phyloP scores from a whole-genome alignment of 116 monocot species.

The Posidonia oceanica region DNA sequence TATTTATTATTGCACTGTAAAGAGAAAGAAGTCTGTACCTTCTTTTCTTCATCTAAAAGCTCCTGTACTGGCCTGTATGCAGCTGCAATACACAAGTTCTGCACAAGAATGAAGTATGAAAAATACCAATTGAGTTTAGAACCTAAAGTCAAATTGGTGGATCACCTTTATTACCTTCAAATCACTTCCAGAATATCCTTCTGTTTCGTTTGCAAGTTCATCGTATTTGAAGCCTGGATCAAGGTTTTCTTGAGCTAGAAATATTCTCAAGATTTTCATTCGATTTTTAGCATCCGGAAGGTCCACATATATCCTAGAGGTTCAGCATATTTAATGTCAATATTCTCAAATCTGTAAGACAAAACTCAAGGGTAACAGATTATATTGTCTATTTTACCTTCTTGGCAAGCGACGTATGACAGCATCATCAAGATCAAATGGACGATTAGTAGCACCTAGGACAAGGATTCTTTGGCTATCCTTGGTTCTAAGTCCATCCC shows the following conservation, averaged over 20 bases:
- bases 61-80: conserved; percentile 95
- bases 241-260: conserved; percentile 77
- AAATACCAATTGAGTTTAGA: background rate
- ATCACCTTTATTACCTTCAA: conserved; percentile 49
- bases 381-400: conserved; percentile 33
- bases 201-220: conserved; percentile 83
- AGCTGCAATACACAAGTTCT: conserved; percentile 94
- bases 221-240: conserved; percentile 52
- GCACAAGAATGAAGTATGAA: conserved; percentile 13
- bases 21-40: conserved; percentile 22
- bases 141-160: background rate
- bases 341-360: background rate
- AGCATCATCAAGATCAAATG: conserved; percentile 99
- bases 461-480: conserved; percentile 92
- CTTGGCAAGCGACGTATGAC: conserved; percentile 97
- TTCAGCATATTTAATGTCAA: background rate
- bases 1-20: no score
- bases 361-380: background rate
- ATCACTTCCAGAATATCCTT: conserved; percentile 99
- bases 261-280: conserved; percentile 72
- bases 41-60: conserved; percentile 80
- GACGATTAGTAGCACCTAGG: conserved; percentile 94
- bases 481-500: conserved; percentile 93
- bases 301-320: conserved; percentile 71
- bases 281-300: conserved; percentile 86